phyloP scores from a whole-genome alignment of 306 rosid species.

The cucumber (Cucumis sativus) region Cucumber_9930_V3 NC_026660.2:14877001-14877500 shows the following conservation, averaged over 20 bases:
- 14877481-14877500: constrained; percentile 24
- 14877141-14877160: constrained; percentile 17
- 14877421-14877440: constrained; percentile 43
- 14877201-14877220: constrained; percentile 9
- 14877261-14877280: constrained; percentile 23
- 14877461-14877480: constrained; percentile 29
- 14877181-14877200: constrained; percentile 7
- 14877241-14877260: constrained; percentile 11
- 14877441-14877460: constrained; percentile 33
- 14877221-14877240: constrained; percentile 25
- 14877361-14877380: not conserved
- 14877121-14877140: constrained; percentile 18
- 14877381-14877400: not conserved
- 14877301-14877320: constrained; percentile 5
- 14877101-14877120: constrained; percentile 22
- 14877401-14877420: constrained; percentile 9
- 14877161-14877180: constrained; percentile 7
- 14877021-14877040: constrained; percentile 37
- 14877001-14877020: not conserved
- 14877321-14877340: constrained; percentile 3
- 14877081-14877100: constrained; percentile 37
- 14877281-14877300: constrained; percentile 30
- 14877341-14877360: not conserved
- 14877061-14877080: constrained; percentile 87
- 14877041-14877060: constrained; percentile 86